phyloP scores from a whole-genome alignment of 2,329 filamentous ascomycete genomes.

The Aspergillus ochraceoroseus region DNA sequence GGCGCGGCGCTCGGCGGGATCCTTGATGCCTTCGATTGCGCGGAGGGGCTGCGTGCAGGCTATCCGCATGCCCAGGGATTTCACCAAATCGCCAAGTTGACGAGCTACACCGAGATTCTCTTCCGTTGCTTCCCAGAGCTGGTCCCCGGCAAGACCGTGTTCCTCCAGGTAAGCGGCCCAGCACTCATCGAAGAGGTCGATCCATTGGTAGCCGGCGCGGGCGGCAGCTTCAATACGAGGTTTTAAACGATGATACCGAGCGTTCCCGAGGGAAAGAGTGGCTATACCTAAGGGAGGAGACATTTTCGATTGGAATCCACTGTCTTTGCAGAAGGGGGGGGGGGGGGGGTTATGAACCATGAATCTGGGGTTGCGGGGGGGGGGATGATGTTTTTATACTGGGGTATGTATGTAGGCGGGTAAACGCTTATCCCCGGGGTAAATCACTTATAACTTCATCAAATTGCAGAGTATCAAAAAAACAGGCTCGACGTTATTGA shows the following conservation, averaged over 20 bases:
- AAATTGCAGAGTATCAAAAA: too few species aligned
- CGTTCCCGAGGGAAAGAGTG: constrained; percentile 32
- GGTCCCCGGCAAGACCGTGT: constrained; percentile 22
- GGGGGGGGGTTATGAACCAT: too few species aligned
- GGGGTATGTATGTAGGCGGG: constrained; percentile 4
- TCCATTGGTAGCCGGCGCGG: constrained; percentile 29
- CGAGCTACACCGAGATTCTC: constrained; percentile 27
- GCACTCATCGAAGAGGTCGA: constrained; percentile 36
- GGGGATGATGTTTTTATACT: too few species aligned
- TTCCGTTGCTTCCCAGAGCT: constrained; percentile 29
- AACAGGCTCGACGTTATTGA: background rate
- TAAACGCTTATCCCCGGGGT: constrained; percentile 2
- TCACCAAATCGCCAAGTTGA: constrained; percentile 28
- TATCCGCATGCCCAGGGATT: constrained; percentile 31
- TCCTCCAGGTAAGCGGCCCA: constrained; percentile 33
- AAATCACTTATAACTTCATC: background rate
- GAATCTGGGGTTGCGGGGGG: too few species aligned
- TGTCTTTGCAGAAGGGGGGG: too few species aligned
- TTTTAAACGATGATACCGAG: constrained; percentile 26
- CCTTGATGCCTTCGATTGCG: constrained; percentile 30
- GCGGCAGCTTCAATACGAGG: constrained; percentile 30
- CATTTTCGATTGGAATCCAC: too few species aligned
- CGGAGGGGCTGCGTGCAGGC: constrained; percentile 34
- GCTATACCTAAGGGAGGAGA: constrained; percentile 32
- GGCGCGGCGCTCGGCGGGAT: constrained; percentile 24